A percentile compares a stretch with the other conserved stretches of the same genome.
phyloP scores from a whole-genome alignment of 768 basidiomycete species.

The Asterophora parasitica region DNA sequence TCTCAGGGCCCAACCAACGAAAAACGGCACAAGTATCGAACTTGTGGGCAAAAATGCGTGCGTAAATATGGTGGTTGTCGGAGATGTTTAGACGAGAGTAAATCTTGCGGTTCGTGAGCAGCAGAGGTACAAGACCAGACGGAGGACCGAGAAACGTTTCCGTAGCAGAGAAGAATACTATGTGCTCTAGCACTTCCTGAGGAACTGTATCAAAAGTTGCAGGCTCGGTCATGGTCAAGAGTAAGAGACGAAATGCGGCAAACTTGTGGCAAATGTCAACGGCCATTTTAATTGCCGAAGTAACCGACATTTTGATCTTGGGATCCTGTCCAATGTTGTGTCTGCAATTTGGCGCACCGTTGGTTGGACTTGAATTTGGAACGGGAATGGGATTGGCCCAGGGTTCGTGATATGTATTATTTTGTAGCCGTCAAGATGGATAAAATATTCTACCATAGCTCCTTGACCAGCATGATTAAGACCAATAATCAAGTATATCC shows the following conservation, averaged over 20 bases:
- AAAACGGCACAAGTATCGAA: conserved; percentile 56
- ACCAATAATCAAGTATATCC: not conserved
- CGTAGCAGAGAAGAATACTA: conserved; percentile 63
- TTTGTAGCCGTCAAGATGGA: no score
- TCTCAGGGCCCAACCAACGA: conserved; percentile 43
- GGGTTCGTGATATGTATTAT: no score
- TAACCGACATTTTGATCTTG: no score
- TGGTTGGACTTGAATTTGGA: no score
- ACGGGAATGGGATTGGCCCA: no score
- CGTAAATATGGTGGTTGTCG: conserved; percentile 66
- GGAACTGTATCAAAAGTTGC: conserved; percentile 50
- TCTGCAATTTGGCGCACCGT: no score
- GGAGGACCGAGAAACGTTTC: conserved; percentile 55
- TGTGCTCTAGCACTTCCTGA: conserved; percentile 73
- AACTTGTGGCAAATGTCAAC: conserved; percentile 3
- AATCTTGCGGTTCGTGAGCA: conserved; percentile 44
- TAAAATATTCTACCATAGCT: no score
- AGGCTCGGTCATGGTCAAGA: conserved; percentile 20
- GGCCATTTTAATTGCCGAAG: conserved; percentile 9
- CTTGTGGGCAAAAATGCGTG: conserved; percentile 59
- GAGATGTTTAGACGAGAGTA: conserved; percentile 45
- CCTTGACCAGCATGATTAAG: not conserved
- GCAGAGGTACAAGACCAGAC: conserved; percentile 49
- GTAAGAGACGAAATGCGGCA: conserved; percentile 8
- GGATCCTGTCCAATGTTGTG: no score